Conservation (phyloP, 2,329 filamentous ascomycete genomes). For the Fusarium siculi region DNA sequence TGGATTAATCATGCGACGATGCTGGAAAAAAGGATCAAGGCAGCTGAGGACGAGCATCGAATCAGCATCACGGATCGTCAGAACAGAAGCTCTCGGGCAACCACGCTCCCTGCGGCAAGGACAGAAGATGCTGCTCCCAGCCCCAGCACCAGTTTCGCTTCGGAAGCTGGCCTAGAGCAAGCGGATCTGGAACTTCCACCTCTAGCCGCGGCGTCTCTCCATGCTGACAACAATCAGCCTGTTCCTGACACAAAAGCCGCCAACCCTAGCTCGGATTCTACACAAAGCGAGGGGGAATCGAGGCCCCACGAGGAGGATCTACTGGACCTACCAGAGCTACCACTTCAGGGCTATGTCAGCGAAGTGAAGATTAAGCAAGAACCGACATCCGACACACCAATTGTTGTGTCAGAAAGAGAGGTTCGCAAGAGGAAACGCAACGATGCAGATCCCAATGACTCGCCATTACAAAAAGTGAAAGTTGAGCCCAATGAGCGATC, state of each 20-base stretch:
- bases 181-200: constrained; percentile 44
- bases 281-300: constrained; percentile 44
- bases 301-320: constrained; percentile 36
- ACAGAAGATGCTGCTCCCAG: constrained; percentile 22
- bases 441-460: constrained; percentile 35
- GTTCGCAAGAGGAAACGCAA: constrained; percentile 60
- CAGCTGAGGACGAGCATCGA: constrained; percentile 53
- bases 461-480: constrained; percentile 54
- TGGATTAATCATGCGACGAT: constrained; percentile 59
- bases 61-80: constrained; percentile 46
- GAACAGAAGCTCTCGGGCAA: constrained; percentile 17
- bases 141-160: constrained; percentile 33
- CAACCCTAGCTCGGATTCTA: constrained; percentile 43
- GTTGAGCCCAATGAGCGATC: constrained; percentile 48
- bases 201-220: constrained; percentile 36
- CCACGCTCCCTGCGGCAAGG: constrained; percentile 11
- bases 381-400: constrained; percentile 62
- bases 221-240: constrained; percentile 6
- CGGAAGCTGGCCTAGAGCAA: constrained; percentile 41
- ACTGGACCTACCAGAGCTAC: constrained; percentile 42
- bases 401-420: constrained; percentile 62
- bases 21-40: constrained; percentile 56
- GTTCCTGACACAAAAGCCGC: background rate
- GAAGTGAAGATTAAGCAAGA: constrained; percentile 58
- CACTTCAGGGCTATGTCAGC: background rate